Conservation (phyloP, 129 eudicot species). For the Flaveria sonorensis region DNA sequence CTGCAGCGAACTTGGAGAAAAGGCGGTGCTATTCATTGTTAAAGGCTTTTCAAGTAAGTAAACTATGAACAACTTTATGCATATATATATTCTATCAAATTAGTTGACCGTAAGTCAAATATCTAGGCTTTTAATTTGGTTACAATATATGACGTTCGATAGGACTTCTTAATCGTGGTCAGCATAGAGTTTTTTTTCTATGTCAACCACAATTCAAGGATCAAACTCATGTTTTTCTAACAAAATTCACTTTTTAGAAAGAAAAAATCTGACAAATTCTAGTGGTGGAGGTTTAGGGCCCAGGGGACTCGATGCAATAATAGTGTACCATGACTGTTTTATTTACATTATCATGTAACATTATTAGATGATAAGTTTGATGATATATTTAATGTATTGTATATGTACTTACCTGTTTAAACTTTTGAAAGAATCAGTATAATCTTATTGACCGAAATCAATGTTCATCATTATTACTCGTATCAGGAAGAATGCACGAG, state of each 20-base stretch:
- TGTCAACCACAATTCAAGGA: not conserved
- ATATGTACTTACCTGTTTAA: too few relatives aligned
- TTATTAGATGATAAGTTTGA: too few relatives aligned
- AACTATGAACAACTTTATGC: not conserved
- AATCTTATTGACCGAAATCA: not conserved
- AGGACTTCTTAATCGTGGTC: not conserved
- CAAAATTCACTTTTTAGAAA: not conserved
- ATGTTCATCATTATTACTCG: not conserved
- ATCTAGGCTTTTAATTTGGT: not conserved
- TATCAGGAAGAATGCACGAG: slow-evolving; percentile 60
- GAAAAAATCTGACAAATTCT: not conserved
- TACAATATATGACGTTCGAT: not conserved
- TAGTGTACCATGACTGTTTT: too few relatives aligned
- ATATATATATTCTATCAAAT: not conserved
- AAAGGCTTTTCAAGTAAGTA: slow-evolving; percentile 60
- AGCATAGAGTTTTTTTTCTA: not conserved
- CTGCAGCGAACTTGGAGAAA: slow-evolving; percentile 60
- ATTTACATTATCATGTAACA: too few relatives aligned
- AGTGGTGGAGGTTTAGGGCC: not conserved
- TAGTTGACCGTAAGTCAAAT: not conserved
- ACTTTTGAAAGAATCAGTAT: not conserved
- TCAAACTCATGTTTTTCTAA: not conserved
- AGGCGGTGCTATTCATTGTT: slow-evolving; percentile 52
- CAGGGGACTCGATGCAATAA: too few relatives aligned
- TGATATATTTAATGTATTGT: too few relatives aligned